Base-by-base conservation (phyloP, 2,329 filamentous ascomycete genomes). In the Aotearoamyces nothofagi region DNA sequence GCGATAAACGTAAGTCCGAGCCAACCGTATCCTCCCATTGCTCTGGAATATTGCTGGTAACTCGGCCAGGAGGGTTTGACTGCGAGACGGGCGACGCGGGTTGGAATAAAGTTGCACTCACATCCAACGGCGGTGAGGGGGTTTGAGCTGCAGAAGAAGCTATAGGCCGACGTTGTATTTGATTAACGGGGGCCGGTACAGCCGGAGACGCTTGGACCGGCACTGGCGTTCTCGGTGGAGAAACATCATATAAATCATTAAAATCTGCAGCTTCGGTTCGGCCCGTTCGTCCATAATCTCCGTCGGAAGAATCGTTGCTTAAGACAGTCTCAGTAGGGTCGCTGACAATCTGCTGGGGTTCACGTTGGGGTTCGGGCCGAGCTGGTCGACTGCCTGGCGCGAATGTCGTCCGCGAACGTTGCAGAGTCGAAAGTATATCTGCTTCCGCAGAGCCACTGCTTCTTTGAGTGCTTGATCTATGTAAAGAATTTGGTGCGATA, bases 171-270 rank as follows among this genome's bases (percentile, higher is more conserved):
- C 29, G 29, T 11, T 22, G 29, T 13, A 31, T 31, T 15, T 10
- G 24, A 12, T 24, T 19, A 17, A 10, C 14, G 12, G 29, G 20
- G 15, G 17, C 12, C 7, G 17, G 15, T 31, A 12, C 8, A 11
- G 17, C 14, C 16, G 22, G 16, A 17, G 25, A 13, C 22, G 17
- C 31, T 13, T 22, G 17, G 9, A 24, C 22, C 31, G 37, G 38
- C 19, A 38, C 43, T 22, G 47, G 46, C n/a, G 46, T 42, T 12
- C 39, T 33, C 9, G 44, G 40, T 15, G 48, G 48, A 14, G 48
- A 50, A 10, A 50, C 48, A 38, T 51, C 42, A 33, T 51, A 51
- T 10, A 51, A 32, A 27, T 48, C 45, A 29, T 50, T 41, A 29
- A 44, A 45, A 24, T 41, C 38, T 17, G 28, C 24, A 27, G 33